phyloP scores from a whole-genome alignment of 2,329 filamentous ascomycete genomes.

The Aspergillus ochraceus region DNA sequence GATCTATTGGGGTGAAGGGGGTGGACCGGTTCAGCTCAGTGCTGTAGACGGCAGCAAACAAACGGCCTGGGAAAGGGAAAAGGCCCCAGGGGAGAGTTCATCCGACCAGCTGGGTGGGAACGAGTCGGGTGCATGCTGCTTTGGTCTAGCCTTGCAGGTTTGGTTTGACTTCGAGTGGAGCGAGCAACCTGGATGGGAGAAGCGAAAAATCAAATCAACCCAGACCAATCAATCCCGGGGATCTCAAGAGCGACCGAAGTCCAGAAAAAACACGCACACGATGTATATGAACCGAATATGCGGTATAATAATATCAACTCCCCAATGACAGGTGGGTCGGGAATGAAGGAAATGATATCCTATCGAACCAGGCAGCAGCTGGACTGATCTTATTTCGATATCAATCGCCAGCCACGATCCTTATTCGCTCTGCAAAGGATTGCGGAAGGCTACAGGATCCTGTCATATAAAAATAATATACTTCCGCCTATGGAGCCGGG shows the following conservation, averaged over 20 bases:
- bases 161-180: background rate
- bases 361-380: background rate
- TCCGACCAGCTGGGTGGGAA: background rate
- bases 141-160: background rate
- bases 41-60: background rate
- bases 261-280: background rate
- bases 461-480: background rate
- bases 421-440: background rate
- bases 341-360: background rate
- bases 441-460: background rate
- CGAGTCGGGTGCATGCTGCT: background rate
- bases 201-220: background rate
- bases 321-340: background rate
- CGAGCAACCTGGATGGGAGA: background rate
- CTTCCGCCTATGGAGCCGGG: background rate
- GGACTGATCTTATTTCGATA: background rate
- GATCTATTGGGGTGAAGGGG: background rate
- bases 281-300: background rate
- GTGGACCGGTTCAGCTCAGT: background rate
- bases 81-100: background rate
- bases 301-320: background rate
- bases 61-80: background rate
- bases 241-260: background rate
- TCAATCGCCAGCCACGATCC: background rate
- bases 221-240: background rate